phyloP scores from a whole-genome alignment of 2,329 filamentous ascomycete genomes.

The Penicillium expansum region DNA sequence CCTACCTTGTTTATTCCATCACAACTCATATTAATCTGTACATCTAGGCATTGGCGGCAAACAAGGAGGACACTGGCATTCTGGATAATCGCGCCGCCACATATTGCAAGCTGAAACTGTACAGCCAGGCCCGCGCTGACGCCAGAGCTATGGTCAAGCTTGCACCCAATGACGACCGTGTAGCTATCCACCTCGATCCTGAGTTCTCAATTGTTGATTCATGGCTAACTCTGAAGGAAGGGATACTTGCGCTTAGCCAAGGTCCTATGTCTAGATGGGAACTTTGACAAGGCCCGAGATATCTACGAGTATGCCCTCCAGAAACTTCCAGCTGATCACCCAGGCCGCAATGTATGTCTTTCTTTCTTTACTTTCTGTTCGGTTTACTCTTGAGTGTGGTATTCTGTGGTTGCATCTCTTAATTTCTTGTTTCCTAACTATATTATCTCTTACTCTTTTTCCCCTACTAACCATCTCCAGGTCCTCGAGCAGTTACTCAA shows the following conservation, averaged over 20 bases:
- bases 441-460: neutral
- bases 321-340: conserved; percentile 43
- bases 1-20: neutral
- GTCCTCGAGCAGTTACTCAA: conserved; percentile 39
- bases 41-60: conserved; percentile 38
- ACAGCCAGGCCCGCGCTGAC: conserved; percentile 54
- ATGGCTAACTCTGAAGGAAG: neutral
- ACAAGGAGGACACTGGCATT: conserved; percentile 40
- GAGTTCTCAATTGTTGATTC: neutral
- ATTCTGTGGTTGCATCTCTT: no score
- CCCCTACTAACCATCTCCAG: neutral
- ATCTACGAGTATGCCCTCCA: conserved; percentile 58
- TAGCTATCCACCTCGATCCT: conserved; percentile 22
- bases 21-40: conserved; percentile 8
- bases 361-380: neutral
- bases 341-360: conserved; percentile 25
- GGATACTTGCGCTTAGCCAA: conserved; percentile 5
- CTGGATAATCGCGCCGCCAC: conserved; percentile 57
- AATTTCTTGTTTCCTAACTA: no score
- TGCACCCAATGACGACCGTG: conserved; percentile 51
- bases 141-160: conserved; percentile 56
- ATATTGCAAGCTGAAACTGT: conserved; percentile 52
- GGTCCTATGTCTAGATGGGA: conserved; percentile 45
- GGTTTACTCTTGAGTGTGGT: neutral
- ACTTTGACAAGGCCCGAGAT: conserved; percentile 50